Evolutionary conservation across 306 rosid species (phyloP).

Genomic region (Begonia masoniana): DNA sequence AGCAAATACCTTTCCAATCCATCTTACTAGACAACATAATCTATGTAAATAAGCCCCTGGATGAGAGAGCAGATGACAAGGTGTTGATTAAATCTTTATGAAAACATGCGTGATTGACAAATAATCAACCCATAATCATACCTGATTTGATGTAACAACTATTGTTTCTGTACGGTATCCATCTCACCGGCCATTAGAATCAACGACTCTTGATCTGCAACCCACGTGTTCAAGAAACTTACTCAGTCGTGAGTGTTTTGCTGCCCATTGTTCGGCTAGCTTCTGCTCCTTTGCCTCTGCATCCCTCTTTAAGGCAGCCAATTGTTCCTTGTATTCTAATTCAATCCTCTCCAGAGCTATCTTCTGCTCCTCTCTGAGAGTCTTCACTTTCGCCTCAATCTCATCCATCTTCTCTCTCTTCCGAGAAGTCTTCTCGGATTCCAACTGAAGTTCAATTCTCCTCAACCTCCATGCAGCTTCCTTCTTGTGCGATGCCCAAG

Average conservation of each 20-base stretch:
- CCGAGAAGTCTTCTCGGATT: conserved; percentile 68
- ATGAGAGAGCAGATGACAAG: too few relatives aligned
- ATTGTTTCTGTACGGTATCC: too few relatives aligned
- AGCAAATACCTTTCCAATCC: too few relatives aligned
- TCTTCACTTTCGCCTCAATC: conserved; percentile 69
- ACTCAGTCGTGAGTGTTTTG: conserved; percentile 57
- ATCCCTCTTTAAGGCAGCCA: conserved; percentile 69
- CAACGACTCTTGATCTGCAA: conserved; percentile 47
- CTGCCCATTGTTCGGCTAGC: conserved; percentile 87
- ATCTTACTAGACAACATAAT: too few relatives aligned
- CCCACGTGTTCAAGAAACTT: conserved; percentile 79
- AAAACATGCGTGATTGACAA: too few relatives aligned
- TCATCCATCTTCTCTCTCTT: conserved; percentile 79
- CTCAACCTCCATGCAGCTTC: conserved; percentile 81
- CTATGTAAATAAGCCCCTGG: too few relatives aligned
- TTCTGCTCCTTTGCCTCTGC: conserved; percentile 91
- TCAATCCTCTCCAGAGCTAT: conserved; percentile 68
- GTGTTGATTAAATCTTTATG: too few relatives aligned
- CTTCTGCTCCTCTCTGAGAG: conserved; percentile 70
- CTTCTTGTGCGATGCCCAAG: conserved; percentile 77
- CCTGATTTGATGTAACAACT: too few relatives aligned
- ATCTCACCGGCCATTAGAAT: conserved; percentile 50
- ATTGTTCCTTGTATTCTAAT: conserved; percentile 70
- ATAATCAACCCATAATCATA: too few relatives aligned
- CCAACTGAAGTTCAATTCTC: conserved; percentile 81